Evolutionary conservation across 148 eudicot genomes (phyloP).

Genomic region (Bassia scoparia): DNA sequence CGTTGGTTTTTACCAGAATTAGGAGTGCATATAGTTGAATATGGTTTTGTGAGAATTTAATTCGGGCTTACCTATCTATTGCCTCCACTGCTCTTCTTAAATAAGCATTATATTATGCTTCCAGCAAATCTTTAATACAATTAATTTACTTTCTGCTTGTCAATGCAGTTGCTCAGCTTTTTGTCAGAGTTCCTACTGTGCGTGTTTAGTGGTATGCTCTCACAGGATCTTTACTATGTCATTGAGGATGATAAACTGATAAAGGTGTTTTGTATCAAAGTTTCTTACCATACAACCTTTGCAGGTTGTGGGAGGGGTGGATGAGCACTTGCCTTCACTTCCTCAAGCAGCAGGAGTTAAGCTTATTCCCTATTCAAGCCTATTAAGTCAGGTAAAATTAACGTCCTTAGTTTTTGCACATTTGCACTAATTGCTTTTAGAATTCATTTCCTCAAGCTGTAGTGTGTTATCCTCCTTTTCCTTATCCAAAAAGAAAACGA

Average conservation of each 20-base stretch:
- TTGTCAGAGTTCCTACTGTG: conserved; percentile 73
- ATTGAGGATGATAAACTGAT: background rate
- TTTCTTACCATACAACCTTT: conserved; percentile 3
- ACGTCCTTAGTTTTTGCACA: background rate
- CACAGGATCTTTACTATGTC: background rate
- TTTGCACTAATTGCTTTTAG: background rate
- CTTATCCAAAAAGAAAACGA: too few relatives aligned
- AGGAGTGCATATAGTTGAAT: background rate
- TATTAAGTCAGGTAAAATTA: conserved; percentile 62
- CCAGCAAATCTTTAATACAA: background rate
- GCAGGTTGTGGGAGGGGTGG: conserved; percentile 86
- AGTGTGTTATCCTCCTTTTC: too few relatives aligned
- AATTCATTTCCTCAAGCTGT: background rate
- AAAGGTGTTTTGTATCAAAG: background rate
- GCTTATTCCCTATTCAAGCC: conserved; percentile 62
- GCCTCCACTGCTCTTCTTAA: background rate
- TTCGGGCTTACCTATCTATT: background rate
- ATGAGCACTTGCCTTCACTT: conserved; percentile 85
- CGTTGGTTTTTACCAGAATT: background rate
- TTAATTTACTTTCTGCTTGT: conserved; percentile 13
- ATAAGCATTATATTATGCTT: background rate
- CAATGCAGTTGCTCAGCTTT: conserved; percentile 62
- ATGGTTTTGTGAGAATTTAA: conserved; percentile 1
- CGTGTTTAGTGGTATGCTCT: conserved; percentile 75
- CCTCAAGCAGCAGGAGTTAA: conserved; percentile 64